Percentiles rank a stretch among this genome's conserved stretches.
Conservation (phyloP, 1,284 basidiomycete genomes). For the Neotropicomus parvogracilis region DNA sequence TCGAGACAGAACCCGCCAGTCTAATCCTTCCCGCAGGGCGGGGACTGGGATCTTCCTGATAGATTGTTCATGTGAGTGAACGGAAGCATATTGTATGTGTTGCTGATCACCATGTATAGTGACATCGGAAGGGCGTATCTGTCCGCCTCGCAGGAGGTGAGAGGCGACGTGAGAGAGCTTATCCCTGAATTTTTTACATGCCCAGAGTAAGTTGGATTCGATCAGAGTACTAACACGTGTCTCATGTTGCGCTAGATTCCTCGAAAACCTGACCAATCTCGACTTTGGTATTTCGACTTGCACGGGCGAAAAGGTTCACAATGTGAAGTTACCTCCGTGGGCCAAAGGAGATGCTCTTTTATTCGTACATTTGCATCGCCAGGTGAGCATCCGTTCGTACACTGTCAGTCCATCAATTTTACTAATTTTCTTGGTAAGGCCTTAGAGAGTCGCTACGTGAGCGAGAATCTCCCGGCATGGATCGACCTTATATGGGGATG, state of each 20-base stretch:
- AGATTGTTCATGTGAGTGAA: constrained; percentile 71
- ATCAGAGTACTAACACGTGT: neutral
- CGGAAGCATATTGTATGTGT: neutral
- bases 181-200: constrained; percentile 91
- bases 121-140: constrained; percentile 77
- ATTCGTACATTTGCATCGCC: constrained; percentile 81
- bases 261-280: constrained; percentile 69
- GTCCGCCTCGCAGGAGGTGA: constrained; percentile 82
- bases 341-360: constrained; percentile 81
- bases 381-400: constrained; percentile 40
- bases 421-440: constrained; percentile 49
- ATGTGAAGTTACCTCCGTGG: constrained; percentile 91
- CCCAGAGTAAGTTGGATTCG: constrained; percentile 51
- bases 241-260: constrained; percentile 46
- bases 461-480: constrained; percentile 83
- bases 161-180: constrained; percentile 92
- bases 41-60: constrained; percentile 96
- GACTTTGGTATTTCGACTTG: constrained; percentile 85
- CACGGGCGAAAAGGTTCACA: constrained; percentile 78
- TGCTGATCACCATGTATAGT: constrained; percentile 35
- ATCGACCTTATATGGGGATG: constrained; percentile 91
- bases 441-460: constrained; percentile 87
- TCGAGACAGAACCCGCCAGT: neutral
- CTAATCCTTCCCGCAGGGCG: constrained; percentile 47
- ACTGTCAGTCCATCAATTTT: neutral